Conservation (phyloP, 495 filamentous ascomycete genomes). For the Bryoglossum gracile region DNA sequence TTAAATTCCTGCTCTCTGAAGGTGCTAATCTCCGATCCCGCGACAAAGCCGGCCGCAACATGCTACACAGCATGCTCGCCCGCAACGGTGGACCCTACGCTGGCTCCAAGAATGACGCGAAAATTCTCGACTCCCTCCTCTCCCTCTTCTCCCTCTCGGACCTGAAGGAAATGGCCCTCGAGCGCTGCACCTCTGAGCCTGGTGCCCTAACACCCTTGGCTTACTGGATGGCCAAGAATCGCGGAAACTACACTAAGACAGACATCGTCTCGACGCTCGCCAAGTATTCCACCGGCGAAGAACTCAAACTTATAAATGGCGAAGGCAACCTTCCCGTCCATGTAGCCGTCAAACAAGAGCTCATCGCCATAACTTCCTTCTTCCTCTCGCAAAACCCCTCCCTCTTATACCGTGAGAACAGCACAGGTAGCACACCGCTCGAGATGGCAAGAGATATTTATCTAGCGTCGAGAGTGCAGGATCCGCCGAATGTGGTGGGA, state of each 20-base stretch:
- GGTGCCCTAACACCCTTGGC: conserved; percentile 45
- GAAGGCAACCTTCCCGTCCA: conserved; percentile 63
- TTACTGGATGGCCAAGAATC: conserved; percentile 17
- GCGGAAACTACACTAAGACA: conserved; percentile 26
- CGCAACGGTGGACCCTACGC: neutral
- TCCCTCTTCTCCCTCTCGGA: conserved; percentile 13
- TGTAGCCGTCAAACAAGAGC: conserved; percentile 36
- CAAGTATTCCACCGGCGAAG: conserved; percentile 43
- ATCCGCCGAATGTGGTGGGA: neutral
- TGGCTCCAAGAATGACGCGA: neutral
- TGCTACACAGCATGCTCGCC: conserved; percentile 15
- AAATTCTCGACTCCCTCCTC: conserved; percentile 11
- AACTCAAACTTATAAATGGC: conserved; percentile 56
- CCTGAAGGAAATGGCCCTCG: conserved; percentile 35
- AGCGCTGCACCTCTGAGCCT: conserved; percentile 35
- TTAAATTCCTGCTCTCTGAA: conserved; percentile 51
- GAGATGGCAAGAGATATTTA: conserved; percentile 40
- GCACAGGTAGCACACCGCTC: conserved; percentile 58
- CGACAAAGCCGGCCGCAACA: conserved; percentile 17
- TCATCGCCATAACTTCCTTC: conserved; percentile 32
- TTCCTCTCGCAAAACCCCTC: conserved; percentile 50
- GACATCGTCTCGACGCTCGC: conserved; percentile 37
- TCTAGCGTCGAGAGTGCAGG: conserved; percentile 3
- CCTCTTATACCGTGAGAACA: conserved; percentile 59
- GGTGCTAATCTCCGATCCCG: conserved; percentile 51